These are phyloP conservation scores for Schizochytrium sp. DNA, from an alignment of 108 stramenopile genomes.

Conservation along the genomic window DNA sequence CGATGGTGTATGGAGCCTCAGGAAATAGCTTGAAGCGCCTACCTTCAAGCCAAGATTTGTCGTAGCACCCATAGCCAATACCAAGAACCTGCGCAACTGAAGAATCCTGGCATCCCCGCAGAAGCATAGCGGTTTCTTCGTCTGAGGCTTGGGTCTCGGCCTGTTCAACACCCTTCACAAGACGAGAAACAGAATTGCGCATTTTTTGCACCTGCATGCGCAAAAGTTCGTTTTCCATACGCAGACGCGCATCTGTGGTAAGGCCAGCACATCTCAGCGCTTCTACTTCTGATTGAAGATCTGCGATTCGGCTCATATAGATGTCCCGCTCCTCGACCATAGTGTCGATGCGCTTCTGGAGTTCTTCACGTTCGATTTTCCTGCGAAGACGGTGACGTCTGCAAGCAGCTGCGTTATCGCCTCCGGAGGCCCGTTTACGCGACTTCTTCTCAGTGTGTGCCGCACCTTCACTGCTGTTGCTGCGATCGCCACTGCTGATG, in stretches of 20 bases:
- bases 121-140: background rate
- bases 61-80: conserved; percentile 48
- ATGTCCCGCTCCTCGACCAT: conserved; percentile 32
- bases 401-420: conserved; percentile 52
- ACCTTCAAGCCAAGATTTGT: background rate
- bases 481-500: too few relatives aligned
- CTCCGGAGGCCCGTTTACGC: background rate
- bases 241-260: background rate
- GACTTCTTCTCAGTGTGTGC: background rate
- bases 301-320: conserved; percentile 50
- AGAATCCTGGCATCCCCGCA: conserved; percentile 34
- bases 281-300: conserved; percentile 41
- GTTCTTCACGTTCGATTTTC: conserved; percentile 35
- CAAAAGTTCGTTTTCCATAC: conserved; percentile 42
- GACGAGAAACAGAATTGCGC: background rate
- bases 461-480: too few relatives aligned
- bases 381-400: background rate
- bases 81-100: conserved; percentile 19
- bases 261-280: conserved; percentile 32
- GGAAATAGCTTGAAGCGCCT: background rate
- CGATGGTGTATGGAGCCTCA: background rate
- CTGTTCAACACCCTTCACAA: background rate
- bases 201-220: conserved; percentile 42
- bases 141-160: background rate
- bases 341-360: background rate